Evolutionary conservation across 495 filamentous ascomycete genomes (phyloP), one percentile per base, ranked within the genome.

Genomic region (Penicillium paradoxum): DNA sequence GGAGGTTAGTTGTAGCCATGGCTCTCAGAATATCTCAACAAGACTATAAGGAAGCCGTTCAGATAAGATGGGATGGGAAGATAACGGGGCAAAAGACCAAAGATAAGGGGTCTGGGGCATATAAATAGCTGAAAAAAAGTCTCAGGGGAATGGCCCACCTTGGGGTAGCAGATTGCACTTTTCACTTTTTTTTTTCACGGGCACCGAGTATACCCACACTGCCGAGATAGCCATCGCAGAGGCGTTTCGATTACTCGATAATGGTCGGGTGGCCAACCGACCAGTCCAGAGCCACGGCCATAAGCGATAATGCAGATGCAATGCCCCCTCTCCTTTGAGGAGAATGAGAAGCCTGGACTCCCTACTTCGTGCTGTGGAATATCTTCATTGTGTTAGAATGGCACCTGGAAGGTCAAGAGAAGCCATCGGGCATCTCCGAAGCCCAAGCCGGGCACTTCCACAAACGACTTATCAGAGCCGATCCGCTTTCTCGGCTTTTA

Each of bases 1-100:
- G 65, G 36, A 68, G 68, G 49, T 69, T 63, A 55, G 62, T 40
- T 36, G 66, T 55, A 30, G 69, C 62, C 69, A 71, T 72, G 22
- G 27, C 44, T 33, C 19, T 45, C 10, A 32, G 11, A 8, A 27
- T 27, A 27, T 27, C 24, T 27, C 24, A 27, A 27, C 7, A 27
- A 47, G 38, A 44, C 2, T 9, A 30, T 18, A n/a, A n/a, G 34
- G 22, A 36, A 37, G 33, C 19, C 9, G 19, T 17, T 37, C n/a
- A 48, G 32, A 33, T 48, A 33, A 32, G 29, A 27, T 27, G 8
- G 25, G n/a, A n/a, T 34, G 32, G 32, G 18, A 46, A 55, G 62
- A 65, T 63, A 59, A 63, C 54, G 29, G 36, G 21, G 45, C 45
- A 48, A 47, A 15, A 36, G 10, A 1, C 3, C 21, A 1, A 17